Evolutionary conservation across 108 stramenopile species (phyloP).

Genomic region (Skeletonema menzelii): DNA sequence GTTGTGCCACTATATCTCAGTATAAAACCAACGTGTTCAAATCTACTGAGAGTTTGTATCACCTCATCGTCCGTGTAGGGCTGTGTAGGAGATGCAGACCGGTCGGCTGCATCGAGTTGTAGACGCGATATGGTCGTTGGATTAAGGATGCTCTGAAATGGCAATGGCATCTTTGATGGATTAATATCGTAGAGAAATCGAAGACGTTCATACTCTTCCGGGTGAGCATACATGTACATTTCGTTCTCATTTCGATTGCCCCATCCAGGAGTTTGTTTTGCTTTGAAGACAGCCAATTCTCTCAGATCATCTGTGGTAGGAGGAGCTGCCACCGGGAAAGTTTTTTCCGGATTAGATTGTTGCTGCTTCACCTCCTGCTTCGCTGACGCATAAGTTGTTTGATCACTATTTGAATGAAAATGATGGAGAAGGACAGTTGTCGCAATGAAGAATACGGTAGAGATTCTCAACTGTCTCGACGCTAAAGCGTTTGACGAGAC

Average conservation of each 20-base stretch:
- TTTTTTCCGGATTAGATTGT: neutral
- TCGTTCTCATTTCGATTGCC: neutral
- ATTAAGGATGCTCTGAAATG: neutral
- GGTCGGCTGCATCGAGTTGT: neutral
- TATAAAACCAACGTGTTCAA: neutral
- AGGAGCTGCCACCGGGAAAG: neutral
- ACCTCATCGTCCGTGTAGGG: neutral
- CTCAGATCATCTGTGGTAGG: neutral
- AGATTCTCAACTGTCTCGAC: neutral
- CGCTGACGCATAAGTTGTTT: neutral
- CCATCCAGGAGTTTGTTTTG: conserved; percentile 8
- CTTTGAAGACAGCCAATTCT: neutral
- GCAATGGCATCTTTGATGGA: neutral
- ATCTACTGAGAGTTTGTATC: neutral
- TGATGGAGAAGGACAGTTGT: neutral
- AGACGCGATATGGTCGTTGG: neutral
- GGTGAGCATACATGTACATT: neutral
- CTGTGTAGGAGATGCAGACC: neutral
- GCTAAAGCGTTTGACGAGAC: too few relatives aligned
- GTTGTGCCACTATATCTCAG: neutral
- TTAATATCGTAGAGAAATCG: neutral
- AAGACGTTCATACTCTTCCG: neutral
- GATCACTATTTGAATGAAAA: neutral
- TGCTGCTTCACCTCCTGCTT: neutral
- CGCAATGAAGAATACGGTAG: neutral